These are phyloP conservation scores for Porphyra umbilicalis DNA, from an alignment of 31 red algal species.

Conservation along the genomic window DNA sequence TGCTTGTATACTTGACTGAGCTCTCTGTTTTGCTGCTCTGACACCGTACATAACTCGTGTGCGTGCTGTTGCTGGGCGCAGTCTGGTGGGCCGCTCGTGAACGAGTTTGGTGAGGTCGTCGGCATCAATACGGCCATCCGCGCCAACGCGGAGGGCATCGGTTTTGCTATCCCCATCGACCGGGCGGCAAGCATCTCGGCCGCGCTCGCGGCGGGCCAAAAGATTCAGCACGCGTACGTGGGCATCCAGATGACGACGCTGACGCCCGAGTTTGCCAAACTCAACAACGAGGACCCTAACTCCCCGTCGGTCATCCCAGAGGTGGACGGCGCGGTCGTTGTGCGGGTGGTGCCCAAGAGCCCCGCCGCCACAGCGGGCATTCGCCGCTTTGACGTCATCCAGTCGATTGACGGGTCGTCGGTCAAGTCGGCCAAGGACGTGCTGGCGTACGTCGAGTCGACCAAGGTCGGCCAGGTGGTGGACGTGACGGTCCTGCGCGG, in stretches of 20 bases:
- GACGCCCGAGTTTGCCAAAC: conserved; percentile 72
- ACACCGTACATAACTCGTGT: neutral
- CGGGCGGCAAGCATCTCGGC: conserved; percentile 73
- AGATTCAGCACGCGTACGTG: conserved; percentile 80
- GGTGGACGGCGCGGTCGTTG: conserved; percentile 84
- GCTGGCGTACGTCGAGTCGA: conserved; percentile 67
- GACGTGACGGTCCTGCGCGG: conserved; percentile 66
- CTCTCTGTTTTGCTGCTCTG: neutral
- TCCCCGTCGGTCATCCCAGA: conserved; percentile 82
- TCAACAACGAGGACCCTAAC: conserved; percentile 92
- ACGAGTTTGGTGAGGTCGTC: conserved; percentile 94
- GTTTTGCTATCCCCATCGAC: conserved; percentile 98
- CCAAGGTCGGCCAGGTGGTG: conserved; percentile 77
- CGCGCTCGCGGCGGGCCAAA: conserved; percentile 61
- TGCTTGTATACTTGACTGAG: too few relatives aligned
- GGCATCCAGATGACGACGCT: conserved; percentile 82
- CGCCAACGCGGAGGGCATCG: conserved; percentile 93
- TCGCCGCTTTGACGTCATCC: conserved; percentile 89
- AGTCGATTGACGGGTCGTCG: conserved; percentile 67
- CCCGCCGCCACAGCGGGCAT: conserved; percentile 83
- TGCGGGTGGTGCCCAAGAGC: conserved; percentile 79
- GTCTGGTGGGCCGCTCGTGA: conserved; percentile 87
- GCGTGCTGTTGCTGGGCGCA: conserved; percentile 22
- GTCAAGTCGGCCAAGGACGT: conserved; percentile 79
- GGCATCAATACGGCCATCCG: conserved; percentile 92